phyloP scores from a whole-genome alignment of 352 stramenopile species.

The Aphanomyces astaci region DNA sequence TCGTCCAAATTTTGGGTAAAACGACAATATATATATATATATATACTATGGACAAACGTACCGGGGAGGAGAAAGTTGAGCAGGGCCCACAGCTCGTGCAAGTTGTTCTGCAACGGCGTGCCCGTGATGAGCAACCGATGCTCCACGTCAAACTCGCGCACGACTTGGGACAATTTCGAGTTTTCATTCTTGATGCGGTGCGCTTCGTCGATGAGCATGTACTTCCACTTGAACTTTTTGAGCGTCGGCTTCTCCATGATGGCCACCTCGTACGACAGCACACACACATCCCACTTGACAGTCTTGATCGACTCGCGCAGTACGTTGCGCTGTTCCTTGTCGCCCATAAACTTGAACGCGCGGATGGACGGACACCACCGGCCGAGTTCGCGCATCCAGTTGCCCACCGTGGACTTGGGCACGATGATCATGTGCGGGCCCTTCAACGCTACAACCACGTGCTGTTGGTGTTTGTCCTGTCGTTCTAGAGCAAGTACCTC shows the following conservation, averaged over 20 bases:
- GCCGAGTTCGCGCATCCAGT: conserved; percentile 98
- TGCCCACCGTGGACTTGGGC: conserved; percentile 96
- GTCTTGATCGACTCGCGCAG: conserved; percentile 80
- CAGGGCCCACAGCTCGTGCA: conserved; percentile 99
- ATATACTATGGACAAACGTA: conserved; percentile 28
- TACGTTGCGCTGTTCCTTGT: conserved; percentile 89
- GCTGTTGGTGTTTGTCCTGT: too few relatives aligned
- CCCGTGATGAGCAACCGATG: conserved; percentile 95
- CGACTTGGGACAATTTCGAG: conserved; percentile 80
- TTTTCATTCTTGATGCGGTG: conserved; percentile 98
- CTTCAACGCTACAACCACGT: conserved; percentile 55
- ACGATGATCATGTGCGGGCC: conserved; percentile 98
- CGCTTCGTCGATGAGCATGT: conserved; percentile 97
- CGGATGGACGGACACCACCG: conserved; percentile 93
- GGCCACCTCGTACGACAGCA: conserved; percentile 89
- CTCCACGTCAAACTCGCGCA: conserved; percentile 88
- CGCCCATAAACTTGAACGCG: conserved; percentile 95
- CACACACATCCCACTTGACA: conserved; percentile 87
- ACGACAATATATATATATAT: too few relatives aligned
- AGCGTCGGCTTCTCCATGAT: conserved; percentile 93
- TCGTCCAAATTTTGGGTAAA: too few relatives aligned
- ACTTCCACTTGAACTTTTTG: conserved; percentile 94
- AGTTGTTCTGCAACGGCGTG: conserved; percentile 99
- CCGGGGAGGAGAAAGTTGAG: conserved; percentile 98
- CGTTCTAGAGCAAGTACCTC: too few relatives aligned